Evolutionary conservation across 495 filamentous ascomycete species (phyloP), one percentile per base, ranked within the genome.

Genomic region (Sordaria brevicollis): DNA sequence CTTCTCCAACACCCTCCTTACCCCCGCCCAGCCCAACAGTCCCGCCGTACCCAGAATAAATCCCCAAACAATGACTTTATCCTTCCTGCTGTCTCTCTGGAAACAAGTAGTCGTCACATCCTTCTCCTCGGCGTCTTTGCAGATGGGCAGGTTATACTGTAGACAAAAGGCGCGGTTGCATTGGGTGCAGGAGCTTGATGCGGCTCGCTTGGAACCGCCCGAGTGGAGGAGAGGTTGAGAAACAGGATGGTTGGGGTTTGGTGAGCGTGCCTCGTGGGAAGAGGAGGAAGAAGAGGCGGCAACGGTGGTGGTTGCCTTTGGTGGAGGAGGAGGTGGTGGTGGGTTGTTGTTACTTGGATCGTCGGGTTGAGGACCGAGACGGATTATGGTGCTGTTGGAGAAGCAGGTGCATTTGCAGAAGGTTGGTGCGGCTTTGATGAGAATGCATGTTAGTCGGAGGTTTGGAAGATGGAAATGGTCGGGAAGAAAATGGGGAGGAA

Each of bases 341-440:
- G 62, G 69, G 39, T 21, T 57, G 43, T 37, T 66, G 67, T 62
- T 17, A 10, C 68, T 73, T 21, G 73, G 71, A n/a, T 68, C 69
- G 69, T 76, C 68, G 74, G 75, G 71, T 68, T 80, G 74, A 0
- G 83, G 81, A 74, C 87, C 83, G 62, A 94, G 88, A 15, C 86
- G 81, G 76, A 99, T 97, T 71, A 98, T 93, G 69, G 91, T 96
- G 83, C 88, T 92, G 82, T 97, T 96, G 68, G 87, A 87, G 83
- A 91, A 91, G 82, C 95, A 98, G 69, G 91, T 96, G 81, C 95
- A 99, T 90, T 97, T 99, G 89, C 95, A 99, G 83, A 97, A 98
- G 37, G 92, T 92, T 29, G 91, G 91, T 19, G 92, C 77, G 13
- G 81, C 82, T 85, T 69, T 8, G n/a, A 5, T 82, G 65, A n/a